Evolutionary conservation across 2,329 filamentous ascomycete genomes (phyloP), one percentile per base, ranked within the genome.

Genomic region (Claviceps sp.): DNA sequence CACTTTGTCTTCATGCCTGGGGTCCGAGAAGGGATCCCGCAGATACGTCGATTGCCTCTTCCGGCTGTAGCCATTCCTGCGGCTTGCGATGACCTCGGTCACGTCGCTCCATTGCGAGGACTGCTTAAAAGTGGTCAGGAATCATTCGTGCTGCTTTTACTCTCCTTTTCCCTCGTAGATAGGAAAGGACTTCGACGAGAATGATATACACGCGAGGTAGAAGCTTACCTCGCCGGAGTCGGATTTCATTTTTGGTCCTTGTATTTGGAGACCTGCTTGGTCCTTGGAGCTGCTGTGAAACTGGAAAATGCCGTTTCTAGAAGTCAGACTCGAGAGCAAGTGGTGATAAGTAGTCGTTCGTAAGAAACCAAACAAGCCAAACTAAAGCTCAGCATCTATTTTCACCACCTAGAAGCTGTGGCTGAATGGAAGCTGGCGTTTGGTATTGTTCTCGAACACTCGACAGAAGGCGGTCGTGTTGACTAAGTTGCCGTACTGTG

Each of bases 21-120:
- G 52, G 16, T 55, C 52, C 9, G 50, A 50, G 48, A 54, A 52
- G 9, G 52, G 52, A 36, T 54, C 41, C 9, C n/a, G 40, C 47
- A 38, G 30, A 40, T 37, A 34, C 9, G 37, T 26, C 18, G 42
- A 24, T 18, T 46, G 47, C 34, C 47, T 52, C 20, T 47, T 34
- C 16, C 30, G 47, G 11, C 20, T 34, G 20, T 4, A 36, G 16
- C n/a, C 40, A 13, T n/a, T 8, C 30, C n/a, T 11, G 16, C 30
- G 26, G 6, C 20, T 42, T 47, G 36, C 24, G n/a, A 49, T 38
- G 18, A 43, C 30, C 18, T 47, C 47, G n/a, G 42, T 49, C 3
- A 44, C 38, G 38, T 50, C 53, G 30, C 47, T 54, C 50, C 50
- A 50, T 41, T 52, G 50, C 2, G 36, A 49, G 42, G 52, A 50